Percentiles rank a stretch among this genome's conserved stretches.
These are phyloP conservation scores for Lactarius sp. DNA, from an alignment of 768 basidiomycete species.

Conservation along the genomic window DNA sequence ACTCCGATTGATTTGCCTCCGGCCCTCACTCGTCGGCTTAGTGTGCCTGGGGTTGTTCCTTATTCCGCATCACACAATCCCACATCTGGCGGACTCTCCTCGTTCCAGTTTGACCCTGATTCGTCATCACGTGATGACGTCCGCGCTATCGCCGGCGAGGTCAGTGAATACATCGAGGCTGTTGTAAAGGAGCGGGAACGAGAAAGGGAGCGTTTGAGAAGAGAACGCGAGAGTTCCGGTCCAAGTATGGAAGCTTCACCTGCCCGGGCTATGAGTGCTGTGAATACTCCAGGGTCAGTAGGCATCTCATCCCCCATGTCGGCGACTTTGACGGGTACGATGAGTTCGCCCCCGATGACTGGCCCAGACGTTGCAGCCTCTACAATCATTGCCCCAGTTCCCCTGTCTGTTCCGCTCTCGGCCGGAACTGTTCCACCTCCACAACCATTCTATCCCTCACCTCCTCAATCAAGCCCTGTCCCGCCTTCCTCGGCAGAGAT, in stretches of 20 bases:
- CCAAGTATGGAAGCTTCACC: conserved; percentile 18
- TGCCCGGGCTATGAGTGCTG: conserved; percentile 9
- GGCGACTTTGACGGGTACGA: conserved; percentile 16
- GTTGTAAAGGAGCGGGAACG: conserved; percentile 71
- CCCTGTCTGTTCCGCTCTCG: conserved; percentile 28
- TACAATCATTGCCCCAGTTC: conserved; percentile 18
- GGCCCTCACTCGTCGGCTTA: conserved; percentile 15
- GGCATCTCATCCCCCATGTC: conserved; percentile 15
- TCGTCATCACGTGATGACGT: conserved; percentile 37
- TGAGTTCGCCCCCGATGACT: conserved; percentile 12
- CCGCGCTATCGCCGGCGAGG: conserved; percentile 51
- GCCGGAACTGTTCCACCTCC: conserved; percentile 26
- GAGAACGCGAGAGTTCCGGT: conserved; percentile 51
- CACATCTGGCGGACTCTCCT: conserved; percentile 40
- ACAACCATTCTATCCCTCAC: conserved; percentile 55
- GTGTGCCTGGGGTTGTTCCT: not conserved
- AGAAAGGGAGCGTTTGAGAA: conserved; percentile 68
- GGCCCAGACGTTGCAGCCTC: conserved; percentile 7
- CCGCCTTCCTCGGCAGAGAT: conserved; percentile 9
- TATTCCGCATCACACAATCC: conserved; percentile 12
- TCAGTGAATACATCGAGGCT: conserved; percentile 68
- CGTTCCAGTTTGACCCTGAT: conserved; percentile 41
- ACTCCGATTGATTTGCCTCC: conserved; percentile 19
- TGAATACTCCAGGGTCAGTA: conserved; percentile 19
- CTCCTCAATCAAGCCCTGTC: conserved; percentile 44